phyloP scores from a whole-genome alignment of 257 asterid species.

The Solanum tarijense region DNA sequence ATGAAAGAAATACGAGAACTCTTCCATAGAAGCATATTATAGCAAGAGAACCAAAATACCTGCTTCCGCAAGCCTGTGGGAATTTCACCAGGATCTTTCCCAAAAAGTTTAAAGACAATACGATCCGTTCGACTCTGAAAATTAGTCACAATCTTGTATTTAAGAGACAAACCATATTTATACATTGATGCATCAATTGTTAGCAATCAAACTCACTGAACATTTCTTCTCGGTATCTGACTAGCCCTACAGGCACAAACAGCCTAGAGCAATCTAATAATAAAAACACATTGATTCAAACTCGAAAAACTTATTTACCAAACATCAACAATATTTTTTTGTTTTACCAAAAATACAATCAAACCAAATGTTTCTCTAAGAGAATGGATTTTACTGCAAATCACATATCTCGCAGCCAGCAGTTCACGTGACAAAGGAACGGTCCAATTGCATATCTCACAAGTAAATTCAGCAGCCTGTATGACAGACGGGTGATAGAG shows the following conservation, averaged over 20 bases:
- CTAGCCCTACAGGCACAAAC: neutral
- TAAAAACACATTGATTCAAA: neutral
- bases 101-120: slow-evolving; percentile 80
- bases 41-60: slow-evolving; percentile 25
- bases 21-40: neutral
- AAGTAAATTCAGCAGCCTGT: neutral
- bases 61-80: slow-evolving; percentile 66
- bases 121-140: slow-evolving; percentile 80
- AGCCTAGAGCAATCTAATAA: neutral
- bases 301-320: neutral
- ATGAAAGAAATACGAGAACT: neutral
- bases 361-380: neutral
- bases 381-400: neutral
- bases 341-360: neutral
- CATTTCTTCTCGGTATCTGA: neutral
- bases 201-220: neutral
- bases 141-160: slow-evolving; percentile 1
- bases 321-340: neutral
- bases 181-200: neutral
- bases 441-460: neutral
- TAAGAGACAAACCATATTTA: neutral
- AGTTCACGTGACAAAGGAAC: neutral
- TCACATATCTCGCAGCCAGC: neutral
- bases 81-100: slow-evolving; percentile 88
- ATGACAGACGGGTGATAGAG: neutral